A percentile compares a stretch with the other conserved stretches of the same genome.
Conservation (phyloP, 129 eudicot species). For the Lactuca sativa region DNA sequence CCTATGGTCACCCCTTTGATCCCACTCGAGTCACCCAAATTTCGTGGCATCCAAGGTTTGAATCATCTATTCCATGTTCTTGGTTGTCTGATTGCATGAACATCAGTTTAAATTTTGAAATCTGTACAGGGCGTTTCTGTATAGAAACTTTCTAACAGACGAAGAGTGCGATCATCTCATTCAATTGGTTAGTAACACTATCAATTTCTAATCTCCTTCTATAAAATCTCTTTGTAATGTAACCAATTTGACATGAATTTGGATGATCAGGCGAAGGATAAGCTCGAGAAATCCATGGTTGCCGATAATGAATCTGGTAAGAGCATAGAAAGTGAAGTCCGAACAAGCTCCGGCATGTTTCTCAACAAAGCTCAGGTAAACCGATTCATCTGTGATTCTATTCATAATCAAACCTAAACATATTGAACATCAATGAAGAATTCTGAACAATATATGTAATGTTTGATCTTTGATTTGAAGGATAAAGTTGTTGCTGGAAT, state of each 20-base stretch:
- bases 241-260: slow-evolving; percentile 11
- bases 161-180: slow-evolving; percentile 91
- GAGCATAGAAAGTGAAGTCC: slow-evolving; percentile 82
- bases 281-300: slow-evolving; percentile 88
- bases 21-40: slow-evolving; percentile 76
- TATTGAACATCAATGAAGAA: neutral
- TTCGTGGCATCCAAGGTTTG: slow-evolving; percentile 80
- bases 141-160: slow-evolving; percentile 72
- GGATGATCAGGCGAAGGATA: slow-evolving; percentile 62
- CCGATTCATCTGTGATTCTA: neutral
- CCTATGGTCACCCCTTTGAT: slow-evolving; percentile 53
- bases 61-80: neutral
- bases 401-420: neutral
- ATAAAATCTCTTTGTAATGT: neutral
- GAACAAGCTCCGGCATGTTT: slow-evolving; percentile 98
- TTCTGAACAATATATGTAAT: too few relatives aligned
- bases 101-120: neutral
- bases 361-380: slow-evolving; percentile 68
- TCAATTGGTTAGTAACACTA: slow-evolving; percentile 41
- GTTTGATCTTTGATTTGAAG: slow-evolving; percentile 24
- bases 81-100: slow-evolving; percentile 6
- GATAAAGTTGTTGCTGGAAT: slow-evolving; percentile 58
- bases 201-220: neutral
- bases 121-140: slow-evolving; percentile 68
- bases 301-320: slow-evolving; percentile 93